phyloP scores from a whole-genome alignment of 2,329 filamentous ascomycete genomes.

The Acrodontium crateriforme region DNA sequence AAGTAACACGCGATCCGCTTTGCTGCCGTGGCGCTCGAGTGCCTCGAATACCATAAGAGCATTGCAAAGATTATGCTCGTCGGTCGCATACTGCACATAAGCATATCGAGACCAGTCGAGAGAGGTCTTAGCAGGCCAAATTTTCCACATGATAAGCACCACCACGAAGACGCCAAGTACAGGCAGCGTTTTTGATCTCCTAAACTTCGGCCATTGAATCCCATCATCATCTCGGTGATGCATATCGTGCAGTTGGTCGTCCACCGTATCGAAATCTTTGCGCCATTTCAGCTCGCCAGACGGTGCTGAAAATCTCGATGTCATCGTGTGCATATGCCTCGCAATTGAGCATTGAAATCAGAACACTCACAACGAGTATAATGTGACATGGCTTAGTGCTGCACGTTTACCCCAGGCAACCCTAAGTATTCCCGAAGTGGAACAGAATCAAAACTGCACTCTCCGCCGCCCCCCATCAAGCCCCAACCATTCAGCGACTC shows the following conservation, averaged over 20 bases:
- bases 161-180: not conserved
- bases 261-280: constrained; percentile 1
- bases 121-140: not conserved
- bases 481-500: no score
- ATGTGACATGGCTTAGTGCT: no score
- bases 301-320: no score
- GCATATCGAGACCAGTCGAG: constrained; percentile 25
- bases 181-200: not conserved
- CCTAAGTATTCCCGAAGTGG: no score
- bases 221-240: not conserved
- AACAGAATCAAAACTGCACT: no score
- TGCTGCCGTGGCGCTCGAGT: constrained; percentile 25
- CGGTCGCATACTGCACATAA: constrained; percentile 32
- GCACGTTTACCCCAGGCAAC: no score
- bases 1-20: constrained; percentile 31
- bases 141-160: not conserved
- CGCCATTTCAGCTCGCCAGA: no score
- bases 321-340: no score
- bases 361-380: no score
- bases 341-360: no score
- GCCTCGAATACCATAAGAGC: constrained; percentile 28
- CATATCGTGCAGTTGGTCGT: not conserved
- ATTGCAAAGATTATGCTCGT: constrained; percentile 30
- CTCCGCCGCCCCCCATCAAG: no score
- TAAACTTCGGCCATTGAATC: not conserved